phyloP scores from a whole-genome alignment of 371 early-diverging fungal species.

The Nematocida sp. region DNA sequence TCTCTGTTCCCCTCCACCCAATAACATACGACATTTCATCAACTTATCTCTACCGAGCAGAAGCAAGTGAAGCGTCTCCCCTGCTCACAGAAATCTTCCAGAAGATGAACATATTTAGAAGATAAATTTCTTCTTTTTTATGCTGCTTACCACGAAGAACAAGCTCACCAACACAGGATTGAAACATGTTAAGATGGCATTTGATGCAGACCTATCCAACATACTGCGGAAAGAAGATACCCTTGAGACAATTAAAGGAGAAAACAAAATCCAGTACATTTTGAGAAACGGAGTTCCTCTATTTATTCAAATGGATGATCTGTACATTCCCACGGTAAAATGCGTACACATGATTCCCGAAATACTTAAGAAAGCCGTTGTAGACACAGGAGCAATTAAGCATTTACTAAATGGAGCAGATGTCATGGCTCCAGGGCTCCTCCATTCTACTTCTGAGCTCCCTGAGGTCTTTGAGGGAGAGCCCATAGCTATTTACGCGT shows the following conservation, averaged over 20 bases:
- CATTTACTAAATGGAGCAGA: slow-evolving; percentile 66
- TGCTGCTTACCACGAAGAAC: slow-evolving; percentile 30
- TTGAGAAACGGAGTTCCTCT: slow-evolving; percentile 24
- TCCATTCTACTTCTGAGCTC: slow-evolving; percentile 36
- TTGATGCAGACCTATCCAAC: slow-evolving; percentile 24
- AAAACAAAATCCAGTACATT: slow-evolving; percentile 13
- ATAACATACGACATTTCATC: slow-evolving; percentile 40
- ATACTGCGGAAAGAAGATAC: slow-evolving; percentile 31
- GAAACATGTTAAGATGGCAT: slow-evolving; percentile 38
- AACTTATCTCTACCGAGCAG: background rate
- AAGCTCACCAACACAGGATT: slow-evolving; percentile 18
- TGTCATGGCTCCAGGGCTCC: slow-evolving; percentile 65
- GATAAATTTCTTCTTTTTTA: slow-evolving; percentile 25
- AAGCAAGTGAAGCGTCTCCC: background rate
- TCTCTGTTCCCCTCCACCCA: slow-evolving; percentile 20
- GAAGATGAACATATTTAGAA: background rate
- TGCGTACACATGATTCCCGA: slow-evolving; percentile 42
- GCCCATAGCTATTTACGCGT: slow-evolving; percentile 30
- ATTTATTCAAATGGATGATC: background rate
- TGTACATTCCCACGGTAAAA: slow-evolving; percentile 24
- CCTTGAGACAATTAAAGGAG: slow-evolving; percentile 28
- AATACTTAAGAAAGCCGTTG: slow-evolving; percentile 34
- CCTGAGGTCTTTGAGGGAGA: slow-evolving; percentile 30
- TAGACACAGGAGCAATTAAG: slow-evolving; percentile 64
- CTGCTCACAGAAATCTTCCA: background rate